These are phyloP conservation scores for Stereum hirsutum DNA, from an alignment of 1,284 basidiomycete species.

Conservation along the genomic window DNA sequence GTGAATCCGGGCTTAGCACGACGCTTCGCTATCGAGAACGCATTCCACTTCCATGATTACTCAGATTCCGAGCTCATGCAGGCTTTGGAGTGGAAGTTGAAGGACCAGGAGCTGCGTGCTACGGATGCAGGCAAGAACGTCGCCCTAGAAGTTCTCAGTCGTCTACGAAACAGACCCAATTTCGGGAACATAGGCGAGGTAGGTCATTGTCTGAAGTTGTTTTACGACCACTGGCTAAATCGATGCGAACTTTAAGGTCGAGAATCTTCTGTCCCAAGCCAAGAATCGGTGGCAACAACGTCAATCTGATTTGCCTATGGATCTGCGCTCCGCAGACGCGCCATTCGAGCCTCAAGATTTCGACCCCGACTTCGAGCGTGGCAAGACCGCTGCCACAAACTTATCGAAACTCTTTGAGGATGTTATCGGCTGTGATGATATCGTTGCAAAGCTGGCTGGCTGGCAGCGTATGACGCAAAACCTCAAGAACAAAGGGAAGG, in stretches of 20 bases:
- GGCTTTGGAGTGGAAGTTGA: slow-evolving; percentile 47
- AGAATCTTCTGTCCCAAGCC: slow-evolving; percentile 47
- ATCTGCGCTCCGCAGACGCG: slow-evolving; percentile 26
- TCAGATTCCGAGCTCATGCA: slow-evolving; percentile 38
- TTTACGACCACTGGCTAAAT: no score
- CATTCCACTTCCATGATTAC: slow-evolving; percentile 61
- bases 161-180: slow-evolving; percentile 46
- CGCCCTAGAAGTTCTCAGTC: slow-evolving; percentile 42
- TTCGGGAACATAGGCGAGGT: slow-evolving; percentile 64
- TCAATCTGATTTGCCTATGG: slow-evolving; percentile 22
- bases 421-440: slow-evolving; percentile 47
- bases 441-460: slow-evolving; percentile 34
- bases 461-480: slow-evolving; percentile 43
- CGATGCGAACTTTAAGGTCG: no score
- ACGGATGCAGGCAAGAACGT: slow-evolving; percentile 44
- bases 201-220: no score
- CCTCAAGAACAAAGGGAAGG: slow-evolving; percentile 28
- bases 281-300: slow-evolving; percentile 45
- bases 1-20: slow-evolving; percentile 53
- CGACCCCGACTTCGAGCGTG: slow-evolving; percentile 47
- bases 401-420: slow-evolving; percentile 50
- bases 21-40: slow-evolving; percentile 55
- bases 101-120: slow-evolving; percentile 44
- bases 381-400: slow-evolving; percentile 35
- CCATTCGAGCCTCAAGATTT: slow-evolving; percentile 52